Evolutionary conservation across 441 rosid genomes (phyloP).

Genomic region (Populus hybrid): DNA sequence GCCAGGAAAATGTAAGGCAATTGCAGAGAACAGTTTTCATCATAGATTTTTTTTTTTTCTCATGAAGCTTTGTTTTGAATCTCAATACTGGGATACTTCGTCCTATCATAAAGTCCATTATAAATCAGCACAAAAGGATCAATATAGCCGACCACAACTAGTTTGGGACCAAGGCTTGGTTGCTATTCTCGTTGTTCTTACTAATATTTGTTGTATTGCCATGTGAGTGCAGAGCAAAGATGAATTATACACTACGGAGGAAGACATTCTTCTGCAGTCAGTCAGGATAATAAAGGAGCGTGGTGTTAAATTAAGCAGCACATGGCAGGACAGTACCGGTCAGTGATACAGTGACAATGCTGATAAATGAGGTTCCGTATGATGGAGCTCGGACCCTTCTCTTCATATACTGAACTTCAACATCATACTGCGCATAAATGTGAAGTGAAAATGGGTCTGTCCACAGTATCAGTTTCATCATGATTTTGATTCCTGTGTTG

Average conservation of each 20-base stretch:
- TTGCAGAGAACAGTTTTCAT: neutral
- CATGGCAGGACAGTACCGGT: constrained; percentile 29
- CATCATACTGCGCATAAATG: neutral
- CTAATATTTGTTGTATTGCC: constrained; percentile 14
- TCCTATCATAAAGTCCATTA: too few relatives aligned
- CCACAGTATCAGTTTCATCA: too few relatives aligned
- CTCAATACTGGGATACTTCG: neutral
- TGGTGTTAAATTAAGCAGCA: constrained; percentile 64
- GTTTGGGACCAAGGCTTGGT: neutral
- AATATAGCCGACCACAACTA: too few relatives aligned
- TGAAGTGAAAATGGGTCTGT: neutral
- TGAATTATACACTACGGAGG: constrained; percentile 50
- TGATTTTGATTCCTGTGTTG: too few relatives aligned
- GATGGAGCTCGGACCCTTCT: neutral
- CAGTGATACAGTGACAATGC: constrained; percentile 23
- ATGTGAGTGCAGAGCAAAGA: constrained; percentile 53
- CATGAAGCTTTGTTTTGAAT: neutral
- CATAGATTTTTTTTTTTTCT: neutral
- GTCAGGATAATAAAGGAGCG: constrained; percentile 65
- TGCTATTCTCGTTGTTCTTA: neutral
- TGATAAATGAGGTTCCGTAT: neutral
- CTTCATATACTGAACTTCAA: too few relatives aligned
- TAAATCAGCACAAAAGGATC: too few relatives aligned
- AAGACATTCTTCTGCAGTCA: constrained; percentile 68
- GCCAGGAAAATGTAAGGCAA: neutral